Evolutionary conservation across 2,329 filamentous ascomycete species (phyloP).

Genomic region (Aspergillus terreus): DNA sequence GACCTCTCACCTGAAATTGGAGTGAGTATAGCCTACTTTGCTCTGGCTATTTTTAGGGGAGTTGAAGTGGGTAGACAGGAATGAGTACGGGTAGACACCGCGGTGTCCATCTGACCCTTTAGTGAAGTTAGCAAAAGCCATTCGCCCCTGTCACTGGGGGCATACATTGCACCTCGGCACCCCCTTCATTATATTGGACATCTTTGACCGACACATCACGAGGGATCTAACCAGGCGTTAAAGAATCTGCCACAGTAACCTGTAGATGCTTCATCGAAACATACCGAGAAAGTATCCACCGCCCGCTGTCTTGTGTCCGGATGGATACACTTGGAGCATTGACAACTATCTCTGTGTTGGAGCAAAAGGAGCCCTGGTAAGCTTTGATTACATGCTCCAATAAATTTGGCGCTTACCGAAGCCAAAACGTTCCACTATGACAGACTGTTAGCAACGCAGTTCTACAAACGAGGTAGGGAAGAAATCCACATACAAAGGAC

Average conservation of each 20-base stretch:
- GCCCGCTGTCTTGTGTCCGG: conserved; percentile 66
- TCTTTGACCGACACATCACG: conserved; percentile 37
- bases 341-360: conserved; percentile 65
- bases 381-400: not conserved
- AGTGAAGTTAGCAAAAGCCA: conserved; percentile 9
- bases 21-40: not conserved
- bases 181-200: conserved; percentile 30
- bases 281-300: conserved; percentile 65
- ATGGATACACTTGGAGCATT: conserved; percentile 64
- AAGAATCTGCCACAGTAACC: not conserved
- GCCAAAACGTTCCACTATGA: conserved; percentile 14
- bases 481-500: not conserved
- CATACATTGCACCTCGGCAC: conserved; percentile 52
- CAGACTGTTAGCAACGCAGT: conserved; percentile 2
- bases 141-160: not conserved
- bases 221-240: conserved; percentile 41
- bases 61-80: conserved; percentile 51
- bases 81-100: conserved; percentile 64
- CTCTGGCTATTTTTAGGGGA: conserved; percentile 23
- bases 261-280: not conserved
- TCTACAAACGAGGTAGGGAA: not conserved
- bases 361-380: not conserved
- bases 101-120: conserved; percentile 66
- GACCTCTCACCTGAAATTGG: conserved; percentile 18
- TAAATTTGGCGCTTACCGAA: conserved; percentile 9